Evolutionary conservation across 371 early-diverging fungal genomes (phyloP), one percentile per base, ranked within the genome.

Genomic region (Rhizopus arrhizus): DNA sequence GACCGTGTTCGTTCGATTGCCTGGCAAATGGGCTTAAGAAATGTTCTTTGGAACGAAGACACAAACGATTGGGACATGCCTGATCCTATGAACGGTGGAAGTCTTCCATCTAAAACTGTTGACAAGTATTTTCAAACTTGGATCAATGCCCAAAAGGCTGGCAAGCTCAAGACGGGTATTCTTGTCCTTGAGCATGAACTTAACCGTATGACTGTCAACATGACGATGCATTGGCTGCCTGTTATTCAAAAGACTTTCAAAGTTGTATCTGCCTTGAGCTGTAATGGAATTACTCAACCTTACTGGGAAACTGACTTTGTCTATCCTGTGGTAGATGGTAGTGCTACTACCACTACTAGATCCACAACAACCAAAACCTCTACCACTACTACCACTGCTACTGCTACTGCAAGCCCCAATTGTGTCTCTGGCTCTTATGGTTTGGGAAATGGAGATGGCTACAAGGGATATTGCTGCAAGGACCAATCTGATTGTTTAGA

Each of bases 1-100:
- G 78, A 78, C 49, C 75, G 83, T 50, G 73, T 83, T 16, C 81
- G 82, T 50, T 68, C 77, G 15, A 75, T 78, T 55, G 77, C 80
- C 10, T 73, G 71, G 72, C 77, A 77, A 50, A 74, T 80, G 78
- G 80, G 80, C 33, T 56, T 80, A 60, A 48, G 66, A 12, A 75
- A 69, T n/a, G 58, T 77, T 9, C 34, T 77, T n/a, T 82, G 80
- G 80, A 72, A 80, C 32, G 62, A 57, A 46, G 75, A 77, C 31
- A 64, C 73, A 5, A 59, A 76, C 10, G 67, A 66, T 46, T 66
- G 67, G 67, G 52, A 45, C 31, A 46, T 62, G 53, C 62, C 58
- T 29, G 51, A 58, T 34, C 47, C 57, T 9, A 50, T 43, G 15
- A 43, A 49, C 46, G 71, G 65, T 1, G 78, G 79, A 8, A 63